Base-by-base conservation (phyloP, 768 basidiomycete species). In the Candolleomyces eurysporus region DNA sequence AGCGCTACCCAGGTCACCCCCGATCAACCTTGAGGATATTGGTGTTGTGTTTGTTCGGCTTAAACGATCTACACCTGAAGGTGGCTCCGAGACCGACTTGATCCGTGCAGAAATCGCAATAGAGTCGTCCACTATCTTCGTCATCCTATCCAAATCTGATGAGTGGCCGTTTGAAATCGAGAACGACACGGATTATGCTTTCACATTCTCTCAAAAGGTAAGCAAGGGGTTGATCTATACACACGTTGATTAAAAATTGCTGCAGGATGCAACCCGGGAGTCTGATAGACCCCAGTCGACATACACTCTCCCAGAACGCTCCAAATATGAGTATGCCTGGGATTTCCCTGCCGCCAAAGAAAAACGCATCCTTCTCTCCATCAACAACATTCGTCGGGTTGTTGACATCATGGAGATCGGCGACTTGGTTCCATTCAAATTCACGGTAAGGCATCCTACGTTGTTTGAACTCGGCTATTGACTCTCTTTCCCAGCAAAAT, bases 391-490 rank as follows among this genome's bases (percentile, higher is more conserved):
- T 57, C 84, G 82, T 11, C 84, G 92, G 31, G 72, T 80, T 21
- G 78, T 98, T 55, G 96, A 98, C 70, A 88, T 96, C 62, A 89
- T 96, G 88, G 97, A 98, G 73, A 98, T 99, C 21, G 97, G 97
- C 30, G 84, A 91, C 64, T 82, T 96, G 6, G 74, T 92, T 13
- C 97, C 97, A 1, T 96, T 96, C 81, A 92, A 85, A 71, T 92
- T 96, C 70, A 77, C 78, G 50, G 92, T 93, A 65, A 62, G 85
- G 76, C 32, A 21, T 21, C 22, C 22, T 26, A 16, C 59, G 30
- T 42, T 39, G 50, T 50, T 39, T 39, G 36, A 14, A 36, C 6
- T 13, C 31, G n/a, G n/a, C 42, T 60, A 32, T 46, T 51, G 17
- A 16, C 42, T 21, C 52, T 32, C 26, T 55, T 63, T 14, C 51